Conservation (phyloP, 345 rosid genomes). For the Excoecaria agallocha region DNA sequence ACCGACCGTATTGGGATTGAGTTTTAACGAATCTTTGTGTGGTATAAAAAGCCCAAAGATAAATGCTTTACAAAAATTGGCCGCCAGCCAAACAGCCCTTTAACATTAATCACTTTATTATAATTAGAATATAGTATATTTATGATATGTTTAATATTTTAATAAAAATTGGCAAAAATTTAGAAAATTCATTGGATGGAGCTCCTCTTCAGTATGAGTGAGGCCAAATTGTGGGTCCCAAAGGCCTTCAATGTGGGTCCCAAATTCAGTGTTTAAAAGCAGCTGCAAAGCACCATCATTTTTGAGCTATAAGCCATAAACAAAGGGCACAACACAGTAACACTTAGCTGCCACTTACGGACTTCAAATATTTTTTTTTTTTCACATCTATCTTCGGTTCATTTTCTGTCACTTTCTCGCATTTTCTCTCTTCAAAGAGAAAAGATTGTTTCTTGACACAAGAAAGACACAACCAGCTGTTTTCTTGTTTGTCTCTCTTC, state of each 20-base stretch:
- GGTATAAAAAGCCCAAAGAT: conserved; percentile 4
- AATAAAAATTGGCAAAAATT: background rate
- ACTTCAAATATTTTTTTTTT: background rate
- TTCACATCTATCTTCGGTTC: background rate
- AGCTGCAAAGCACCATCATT: conserved; percentile 41
- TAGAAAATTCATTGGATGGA: conserved; percentile 9
- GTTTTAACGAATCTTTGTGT: conserved; percentile 23
- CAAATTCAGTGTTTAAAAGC: conserved; percentile 45
- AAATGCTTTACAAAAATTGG: background rate
- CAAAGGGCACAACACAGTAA: background rate
- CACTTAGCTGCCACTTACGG: background rate
- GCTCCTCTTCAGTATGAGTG: conserved; percentile 24
- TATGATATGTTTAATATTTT: background rate
- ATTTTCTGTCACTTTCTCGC: background rate
- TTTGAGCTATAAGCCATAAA: background rate
- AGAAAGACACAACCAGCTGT: conserved; percentile 12
- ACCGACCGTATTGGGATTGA: conserved; percentile 27
- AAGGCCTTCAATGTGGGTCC: conserved; percentile 40
- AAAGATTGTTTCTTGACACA: background rate
- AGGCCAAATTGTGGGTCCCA: conserved; percentile 40
- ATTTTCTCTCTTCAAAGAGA: background rate
- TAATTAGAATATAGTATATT: background rate
- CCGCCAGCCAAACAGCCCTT: conserved; percentile 19
- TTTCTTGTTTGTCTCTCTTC: conserved; percentile 7
- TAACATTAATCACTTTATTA: background rate